Evolutionary conservation across 2,329 filamentous ascomycete genomes (phyloP), one percentile per base, ranked within the genome.

Genomic region (Teratosphaeria viscida): DNA sequence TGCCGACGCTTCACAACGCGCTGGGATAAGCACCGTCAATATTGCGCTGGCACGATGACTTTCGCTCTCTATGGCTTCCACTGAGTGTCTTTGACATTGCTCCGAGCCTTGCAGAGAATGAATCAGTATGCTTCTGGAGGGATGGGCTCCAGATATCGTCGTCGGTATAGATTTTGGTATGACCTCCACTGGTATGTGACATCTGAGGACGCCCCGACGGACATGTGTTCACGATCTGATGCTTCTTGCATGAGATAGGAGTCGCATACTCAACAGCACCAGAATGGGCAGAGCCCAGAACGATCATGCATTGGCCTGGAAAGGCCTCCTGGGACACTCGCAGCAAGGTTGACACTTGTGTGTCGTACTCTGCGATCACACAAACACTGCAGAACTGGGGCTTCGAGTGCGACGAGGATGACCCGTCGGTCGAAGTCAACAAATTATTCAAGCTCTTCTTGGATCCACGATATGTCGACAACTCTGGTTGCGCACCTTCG

Each of bases 301-400:
- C 62, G 6, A 66, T 66, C 29, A 59, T 62, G 43, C 55, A 61
- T 16, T 68, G 66, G 66, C 65, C 65, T 19, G 64, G 65, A 12
- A 61, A 57, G 29, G 56, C 55, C 10, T 54, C 39, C 3, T 52
- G 59, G 37, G 63, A 64, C 58, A 56, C 56, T 5, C 58, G 56
- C n/a, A 64, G 62, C 56, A 67, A 67, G 54, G 64, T 66, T 34
- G 61, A 62, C 4, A 67, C 65, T 1, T 23, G 56, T 1, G 37
- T 67, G 34, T 43, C 58, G 5, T 67, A 67, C 43, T 55, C 57
- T 4, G 23, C 35, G 10, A 29, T 16, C 1, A 57, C 56, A 14
- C 53, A 35, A 2, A 16, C 56, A 37, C 47, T 61, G 7, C 26
- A 34, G 19, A 59, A 23, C 35, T 67, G 66, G 66, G 66, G 65